A percentile compares a stretch with the other conserved stretches of the same genome.
Evolutionary conservation across 495 filamentous ascomycete species (phyloP).

Genomic region (Lophiostoma macrostomum): DNA sequence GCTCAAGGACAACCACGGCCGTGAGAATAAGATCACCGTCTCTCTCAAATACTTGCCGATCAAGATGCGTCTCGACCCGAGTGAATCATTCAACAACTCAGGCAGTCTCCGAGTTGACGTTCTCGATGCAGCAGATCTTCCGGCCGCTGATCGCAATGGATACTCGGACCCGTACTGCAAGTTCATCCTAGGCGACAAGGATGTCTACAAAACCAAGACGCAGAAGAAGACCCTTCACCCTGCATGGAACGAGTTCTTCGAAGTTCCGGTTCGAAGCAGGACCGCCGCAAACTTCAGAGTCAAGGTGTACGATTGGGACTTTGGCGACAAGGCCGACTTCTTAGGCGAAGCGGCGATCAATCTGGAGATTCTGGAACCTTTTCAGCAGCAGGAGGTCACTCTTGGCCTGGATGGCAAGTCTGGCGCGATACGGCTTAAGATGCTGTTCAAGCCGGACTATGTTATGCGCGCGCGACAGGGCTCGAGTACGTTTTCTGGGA

Average conservation of each 20-base stretch:
- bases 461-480: constrained; percentile 85
- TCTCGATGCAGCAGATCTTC: constrained; percentile 82
- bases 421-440: constrained; percentile 72
- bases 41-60: constrained; percentile 92
- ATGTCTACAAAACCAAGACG: constrained; percentile 86
- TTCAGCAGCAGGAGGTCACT: constrained; percentile 66
- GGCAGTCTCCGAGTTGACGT: constrained; percentile 87
- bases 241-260: constrained; percentile 94
- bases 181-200: constrained; percentile 81
- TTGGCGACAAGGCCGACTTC: constrained; percentile 86
- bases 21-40: constrained; percentile 76
- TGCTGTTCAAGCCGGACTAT: constrained; percentile 93
- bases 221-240: constrained; percentile 96
- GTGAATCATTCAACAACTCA: constrained; percentile 98
- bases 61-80: constrained; percentile 88
- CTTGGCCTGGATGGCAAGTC: constrained; percentile 87
- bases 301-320: constrained; percentile 91
- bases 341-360: constrained; percentile 76
- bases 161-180: constrained; percentile 96
- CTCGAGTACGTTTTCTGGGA: constrained; percentile 89
- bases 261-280: constrained; percentile 72
- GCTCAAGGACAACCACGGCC: constrained; percentile 71
- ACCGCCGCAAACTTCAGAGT: constrained; percentile 83
- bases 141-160: constrained; percentile 89
- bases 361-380: constrained; percentile 79